Base-by-base conservation (phyloP, 2,329 filamentous ascomycete species). In the Trichoderma oligosporum region DNA sequence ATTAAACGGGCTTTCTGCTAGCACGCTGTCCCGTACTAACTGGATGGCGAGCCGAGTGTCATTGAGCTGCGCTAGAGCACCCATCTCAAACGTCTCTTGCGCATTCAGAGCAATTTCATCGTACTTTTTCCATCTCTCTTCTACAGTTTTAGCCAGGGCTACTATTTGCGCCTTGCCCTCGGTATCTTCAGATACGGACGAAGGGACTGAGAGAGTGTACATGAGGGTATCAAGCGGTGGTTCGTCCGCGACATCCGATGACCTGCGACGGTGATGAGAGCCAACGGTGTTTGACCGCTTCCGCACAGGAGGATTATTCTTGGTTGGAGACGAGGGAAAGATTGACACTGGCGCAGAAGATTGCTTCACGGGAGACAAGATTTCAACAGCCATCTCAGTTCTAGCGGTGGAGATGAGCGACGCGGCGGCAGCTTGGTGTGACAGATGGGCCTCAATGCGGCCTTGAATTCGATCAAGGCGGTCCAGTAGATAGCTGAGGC, bases 1-100 rank as follows among this genome's bases (percentile, higher is more conserved):
- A 0, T 72, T 71, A 63, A 75, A 82, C 4, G 74, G 69, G 27
- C 75, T 81, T 62, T 84, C 81, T 0, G 78, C 78, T 1, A 83
- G 68, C 1, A 84, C 68, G 38, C 76, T 81, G 58, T 82, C 80
- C 4, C 74, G 70, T 14, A 83, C 66, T 7, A 80, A 63, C 60
- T 79, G 76, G 1, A 83, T 64, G 0, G 80, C 81, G 3, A 73
- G 66, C 16, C 74, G 72, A 0, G 75, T 73, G 58, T 84, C 81
- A 0, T 74, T 67, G 0, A 84, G 63, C 8, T 78, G 74, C 0
- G 70, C 66, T 1, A 70, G 69, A 0, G 75, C 70, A 0, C 67
- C 68, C 0, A 61, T 62, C 63, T 84, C 82, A n/a, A 82, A 78
- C 0, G 74, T 74, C 12, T 76, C 74, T 61, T 84, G 81, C 0